Evolutionary conservation across 805 yeast genomes (phyloP).

Genomic region (Saccharomyces kudriavzevii): DNA sequence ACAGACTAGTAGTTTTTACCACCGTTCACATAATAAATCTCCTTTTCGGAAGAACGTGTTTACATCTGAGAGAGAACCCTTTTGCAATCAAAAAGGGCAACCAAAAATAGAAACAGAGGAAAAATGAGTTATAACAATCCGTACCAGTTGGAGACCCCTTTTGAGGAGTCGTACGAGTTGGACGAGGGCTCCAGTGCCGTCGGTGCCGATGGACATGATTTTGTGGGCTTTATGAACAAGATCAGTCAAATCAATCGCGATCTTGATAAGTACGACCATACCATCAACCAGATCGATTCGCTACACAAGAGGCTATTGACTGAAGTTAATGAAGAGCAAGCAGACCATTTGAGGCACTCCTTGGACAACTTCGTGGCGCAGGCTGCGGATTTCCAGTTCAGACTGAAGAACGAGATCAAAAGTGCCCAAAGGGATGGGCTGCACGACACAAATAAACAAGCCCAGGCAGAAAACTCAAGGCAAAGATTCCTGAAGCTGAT

Average conservation of each 20-base stretch:
- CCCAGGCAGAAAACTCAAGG: conserved; percentile 85
- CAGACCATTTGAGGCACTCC: conserved; percentile 60
- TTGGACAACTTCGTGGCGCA: conserved; percentile 71
- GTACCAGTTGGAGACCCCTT: conserved; percentile 15
- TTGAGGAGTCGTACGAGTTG: not conserved
- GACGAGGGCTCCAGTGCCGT: conserved; percentile 1
- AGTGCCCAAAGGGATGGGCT: conserved; percentile 62
- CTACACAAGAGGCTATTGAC: conserved; percentile 64
- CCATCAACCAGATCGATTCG: conserved; percentile 60
- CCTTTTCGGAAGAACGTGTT: not conserved
- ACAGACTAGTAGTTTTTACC: not conserved
- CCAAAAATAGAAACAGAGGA: not conserved
- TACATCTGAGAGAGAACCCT: not conserved
- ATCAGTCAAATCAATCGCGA: conserved; percentile 61
- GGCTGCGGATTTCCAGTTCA: conserved; percentile 67
- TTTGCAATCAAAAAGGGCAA: not conserved
- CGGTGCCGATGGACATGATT: conserved; percentile 36
- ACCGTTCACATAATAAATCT: not conserved
- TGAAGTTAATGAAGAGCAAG: conserved; percentile 65
- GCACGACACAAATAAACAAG: conserved; percentile 70
- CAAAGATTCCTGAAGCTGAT: conserved; percentile 77
- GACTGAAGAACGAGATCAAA: conserved; percentile 70
- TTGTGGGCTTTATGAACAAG: conserved; percentile 59
- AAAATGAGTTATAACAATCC: conserved; percentile 31
- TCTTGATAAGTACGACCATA: conserved; percentile 60